Percentiles rank a stretch among this genome's conserved stretches.
Conservation (phyloP, 129 eudicot genomes). For the Ambrosia artemisiifolia region DNA sequence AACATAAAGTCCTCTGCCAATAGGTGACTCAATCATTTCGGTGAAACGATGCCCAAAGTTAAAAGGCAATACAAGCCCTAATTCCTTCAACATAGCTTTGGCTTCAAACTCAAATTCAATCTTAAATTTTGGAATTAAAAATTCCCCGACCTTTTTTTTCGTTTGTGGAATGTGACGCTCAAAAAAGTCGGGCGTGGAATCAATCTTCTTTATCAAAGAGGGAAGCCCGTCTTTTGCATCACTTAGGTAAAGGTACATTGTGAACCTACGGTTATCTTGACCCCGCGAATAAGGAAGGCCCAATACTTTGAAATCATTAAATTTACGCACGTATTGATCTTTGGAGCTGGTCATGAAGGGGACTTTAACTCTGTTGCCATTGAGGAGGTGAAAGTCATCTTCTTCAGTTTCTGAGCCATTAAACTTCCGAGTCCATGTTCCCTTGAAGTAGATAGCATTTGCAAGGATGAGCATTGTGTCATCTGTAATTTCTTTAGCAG, state of each 20-base stretch:
- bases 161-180: conserved; percentile 45
- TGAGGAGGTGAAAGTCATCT: too few species aligned
- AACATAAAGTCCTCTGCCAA: conserved; percentile 42
- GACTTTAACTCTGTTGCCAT: too few species aligned
- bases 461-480: conserved; percentile 62
- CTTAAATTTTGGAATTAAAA: conserved; percentile 60
- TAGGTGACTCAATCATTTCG: conserved; percentile 63
- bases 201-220: conserved; percentile 40
- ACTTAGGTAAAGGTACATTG: too few species aligned
- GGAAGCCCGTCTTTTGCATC: conserved; percentile 44
- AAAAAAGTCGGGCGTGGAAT: conserved; percentile 44
- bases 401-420: too few species aligned
- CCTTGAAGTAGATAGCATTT: conserved; percentile 76
- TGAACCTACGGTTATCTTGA: too few species aligned
- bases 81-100: too few species aligned
- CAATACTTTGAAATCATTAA: too few species aligned
- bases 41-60: conserved; percentile 40
- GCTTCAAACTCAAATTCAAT: conserved; percentile 67
- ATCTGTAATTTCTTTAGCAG: conserved; percentile 45
- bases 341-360: too few species aligned
- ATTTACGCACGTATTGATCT: too few species aligned
- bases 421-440: conserved; percentile 43
- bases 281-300: too few species aligned
- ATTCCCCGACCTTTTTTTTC: conserved; percentile 47
- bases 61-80: conserved; percentile 33